Conservation (phyloP, 75 land plant genomes). For the Pinus taeda region DNA sequence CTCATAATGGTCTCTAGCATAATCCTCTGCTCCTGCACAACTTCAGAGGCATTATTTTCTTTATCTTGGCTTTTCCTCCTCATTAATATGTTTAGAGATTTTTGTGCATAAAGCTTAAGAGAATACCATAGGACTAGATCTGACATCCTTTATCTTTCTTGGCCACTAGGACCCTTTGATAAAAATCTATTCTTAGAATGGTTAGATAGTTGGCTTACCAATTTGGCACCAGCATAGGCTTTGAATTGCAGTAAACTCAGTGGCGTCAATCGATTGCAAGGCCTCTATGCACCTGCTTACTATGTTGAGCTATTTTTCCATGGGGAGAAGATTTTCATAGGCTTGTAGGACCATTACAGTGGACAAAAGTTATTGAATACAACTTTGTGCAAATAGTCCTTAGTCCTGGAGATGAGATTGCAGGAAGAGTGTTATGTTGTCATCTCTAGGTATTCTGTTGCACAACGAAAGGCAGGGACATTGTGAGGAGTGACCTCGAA, state of each 20-base stretch:
- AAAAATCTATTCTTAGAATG: conserved; percentile 43
- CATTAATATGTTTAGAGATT: conserved; percentile 50
- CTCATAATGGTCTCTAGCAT: conserved; percentile 65
- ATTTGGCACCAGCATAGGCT: conserved; percentile 38
- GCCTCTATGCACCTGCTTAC: conserved; percentile 68
- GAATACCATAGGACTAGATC: conserved; percentile 49
- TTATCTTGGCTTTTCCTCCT: background rate
- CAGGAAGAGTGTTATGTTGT: conserved; percentile 41
- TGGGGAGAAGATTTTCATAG: conserved; percentile 62
- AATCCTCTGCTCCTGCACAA: conserved; percentile 48
- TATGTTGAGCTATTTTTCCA: conserved; percentile 65
- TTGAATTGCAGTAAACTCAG: background rate
- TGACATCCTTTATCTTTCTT: conserved; percentile 64
- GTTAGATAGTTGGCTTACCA: conserved; percentile 88
- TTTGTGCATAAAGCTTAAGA: conserved; percentile 61
- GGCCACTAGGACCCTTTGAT: conserved; percentile 50
- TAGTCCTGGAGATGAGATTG: conserved; percentile 55
- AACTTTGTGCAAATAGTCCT: conserved; percentile 63
- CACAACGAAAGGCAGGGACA: conserved; percentile 69
- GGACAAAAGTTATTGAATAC: conserved; percentile 55
- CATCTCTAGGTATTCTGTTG: conserved; percentile 75
- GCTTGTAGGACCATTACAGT: conserved; percentile 63
- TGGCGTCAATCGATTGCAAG: conserved; percentile 44
- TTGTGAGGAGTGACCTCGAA: conserved; percentile 76
- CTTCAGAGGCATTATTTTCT: background rate